Conservation (phyloP, 257 asterid species). For the Misopates orontium region DNA sequence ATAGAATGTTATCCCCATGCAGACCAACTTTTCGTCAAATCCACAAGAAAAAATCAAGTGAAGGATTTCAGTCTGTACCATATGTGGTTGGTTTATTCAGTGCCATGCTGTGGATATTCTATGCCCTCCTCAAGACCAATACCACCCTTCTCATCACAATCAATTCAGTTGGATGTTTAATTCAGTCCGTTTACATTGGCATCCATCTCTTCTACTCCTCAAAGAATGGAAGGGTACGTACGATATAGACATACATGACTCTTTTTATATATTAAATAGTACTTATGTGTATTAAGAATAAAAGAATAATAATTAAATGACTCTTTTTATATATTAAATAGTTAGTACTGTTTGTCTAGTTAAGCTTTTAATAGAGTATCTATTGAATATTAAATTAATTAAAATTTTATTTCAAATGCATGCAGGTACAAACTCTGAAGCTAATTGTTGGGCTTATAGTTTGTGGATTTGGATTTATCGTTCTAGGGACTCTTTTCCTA, state of each 20-base stretch:
- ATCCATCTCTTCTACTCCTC: constrained; percentile 55
- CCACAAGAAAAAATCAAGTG: constrained; percentile 60
- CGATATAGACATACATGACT: too few species aligned
- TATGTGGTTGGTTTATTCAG: constrained; percentile 71
- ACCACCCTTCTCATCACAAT: constrained; percentile 60
- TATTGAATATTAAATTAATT: too few species aligned
- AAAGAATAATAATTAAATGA: too few species aligned
- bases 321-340: too few species aligned
- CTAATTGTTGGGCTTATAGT: constrained; percentile 35
- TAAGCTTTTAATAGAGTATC: background rate
- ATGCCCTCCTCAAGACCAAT: constrained; percentile 56
- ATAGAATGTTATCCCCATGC: constrained; percentile 9
- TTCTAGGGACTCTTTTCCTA: constrained; percentile 38
- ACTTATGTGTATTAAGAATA: background rate
- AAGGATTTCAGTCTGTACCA: constrained; percentile 66
- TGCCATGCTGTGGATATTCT: constrained; percentile 74
- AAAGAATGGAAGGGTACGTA: constrained; percentile 45
- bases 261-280: too few species aligned
- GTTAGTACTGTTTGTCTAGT: background rate
- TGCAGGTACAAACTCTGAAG: constrained; percentile 51
- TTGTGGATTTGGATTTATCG: constrained; percentile 49
- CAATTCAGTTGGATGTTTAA: constrained; percentile 62
- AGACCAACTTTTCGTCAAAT: constrained; percentile 67
- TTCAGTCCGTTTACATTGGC: constrained; percentile 57
- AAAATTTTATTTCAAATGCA: background rate